Conservation (phyloP, 257 asterid species). For the Solanum ossicruentum region DNA sequence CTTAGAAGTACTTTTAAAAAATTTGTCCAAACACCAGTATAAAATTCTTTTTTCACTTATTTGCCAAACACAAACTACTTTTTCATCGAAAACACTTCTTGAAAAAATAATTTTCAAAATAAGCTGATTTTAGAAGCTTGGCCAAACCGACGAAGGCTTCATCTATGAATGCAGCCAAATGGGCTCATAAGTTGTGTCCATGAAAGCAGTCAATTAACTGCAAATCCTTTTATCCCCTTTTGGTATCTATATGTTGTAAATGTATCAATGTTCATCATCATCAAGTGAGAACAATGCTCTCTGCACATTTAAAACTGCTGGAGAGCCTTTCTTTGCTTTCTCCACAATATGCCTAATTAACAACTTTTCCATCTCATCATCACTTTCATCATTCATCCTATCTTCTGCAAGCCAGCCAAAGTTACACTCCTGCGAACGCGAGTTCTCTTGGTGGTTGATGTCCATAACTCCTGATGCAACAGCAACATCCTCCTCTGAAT, state of each 20-base stretch:
- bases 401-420: constrained; percentile 5
- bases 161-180: neutral
- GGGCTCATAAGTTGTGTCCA: neutral
- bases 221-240: neutral
- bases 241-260: neutral
- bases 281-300: constrained; percentile 38
- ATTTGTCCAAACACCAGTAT: no score
- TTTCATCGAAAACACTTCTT: no score
- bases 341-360: constrained; percentile 73
- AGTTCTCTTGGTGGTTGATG: constrained; percentile 5
- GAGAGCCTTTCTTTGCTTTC: constrained; percentile 81
- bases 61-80: no score
- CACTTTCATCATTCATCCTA: constrained; percentile 12
- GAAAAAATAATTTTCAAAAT: no score
- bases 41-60: no score
- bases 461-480: neutral
- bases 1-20: no score
- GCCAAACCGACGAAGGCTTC: neutral
- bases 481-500: constrained; percentile 38
- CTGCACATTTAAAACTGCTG: constrained; percentile 70
- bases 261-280: constrained; percentile 24
- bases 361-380: constrained; percentile 73
- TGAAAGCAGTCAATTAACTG: neutral
- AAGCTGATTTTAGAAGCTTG: no score
- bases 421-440: neutral